Evolutionary conservation across 768 basidiomycete species (phyloP).

Genomic region (Rhizopogon roseolus): DNA sequence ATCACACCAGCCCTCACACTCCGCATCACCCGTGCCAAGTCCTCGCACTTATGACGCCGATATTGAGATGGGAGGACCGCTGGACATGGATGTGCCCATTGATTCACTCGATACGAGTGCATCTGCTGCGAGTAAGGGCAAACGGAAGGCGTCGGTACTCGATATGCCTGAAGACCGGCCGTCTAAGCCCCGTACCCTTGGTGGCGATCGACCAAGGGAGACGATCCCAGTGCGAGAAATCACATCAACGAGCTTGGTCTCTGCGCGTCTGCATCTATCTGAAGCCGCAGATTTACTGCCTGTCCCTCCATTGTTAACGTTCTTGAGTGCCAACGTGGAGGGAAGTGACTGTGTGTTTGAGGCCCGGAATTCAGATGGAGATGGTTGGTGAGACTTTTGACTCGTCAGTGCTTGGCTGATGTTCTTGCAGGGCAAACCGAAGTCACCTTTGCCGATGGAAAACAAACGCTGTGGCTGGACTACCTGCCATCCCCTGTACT

Average conservation of each 20-base stretch:
- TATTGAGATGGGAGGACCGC: slow-evolving; percentile 36
- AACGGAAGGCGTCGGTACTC: slow-evolving; percentile 44
- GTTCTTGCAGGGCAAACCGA: slow-evolving; percentile 52
- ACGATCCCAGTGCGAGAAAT: slow-evolving; percentile 54
- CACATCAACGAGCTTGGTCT: slow-evolving; percentile 11
- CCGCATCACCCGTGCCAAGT: slow-evolving; percentile 43
- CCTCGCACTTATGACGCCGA: slow-evolving; percentile 44
- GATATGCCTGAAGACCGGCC: slow-evolving; percentile 36
- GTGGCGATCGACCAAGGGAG: slow-evolving; percentile 58
- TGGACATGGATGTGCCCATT: slow-evolving; percentile 54
- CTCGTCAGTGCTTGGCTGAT: neutral
- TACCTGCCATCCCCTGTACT: slow-evolving; percentile 77
- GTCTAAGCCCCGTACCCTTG: slow-evolving; percentile 52
- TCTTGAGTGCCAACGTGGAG: slow-evolving; percentile 55
- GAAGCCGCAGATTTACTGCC: slow-evolving; percentile 25
- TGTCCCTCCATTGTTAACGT: slow-evolving; percentile 56
- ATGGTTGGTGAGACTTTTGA: slow-evolving; percentile 34
- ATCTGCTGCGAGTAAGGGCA: slow-evolving; percentile 33
- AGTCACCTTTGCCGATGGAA: slow-evolving; percentile 56
- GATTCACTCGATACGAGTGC: slow-evolving; percentile 42
- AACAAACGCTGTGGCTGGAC: slow-evolving; percentile 85
- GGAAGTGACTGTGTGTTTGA: slow-evolving; percentile 69
- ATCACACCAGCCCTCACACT: slow-evolving; percentile 20
- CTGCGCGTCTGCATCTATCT: slow-evolving; percentile 16
- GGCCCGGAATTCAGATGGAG: slow-evolving; percentile 69